Evolutionary conservation across 2,329 filamentous ascomycete genomes (phyloP), one percentile per base, ranked within the genome.

Genomic region (Aspergillus costaricaensis): DNA sequence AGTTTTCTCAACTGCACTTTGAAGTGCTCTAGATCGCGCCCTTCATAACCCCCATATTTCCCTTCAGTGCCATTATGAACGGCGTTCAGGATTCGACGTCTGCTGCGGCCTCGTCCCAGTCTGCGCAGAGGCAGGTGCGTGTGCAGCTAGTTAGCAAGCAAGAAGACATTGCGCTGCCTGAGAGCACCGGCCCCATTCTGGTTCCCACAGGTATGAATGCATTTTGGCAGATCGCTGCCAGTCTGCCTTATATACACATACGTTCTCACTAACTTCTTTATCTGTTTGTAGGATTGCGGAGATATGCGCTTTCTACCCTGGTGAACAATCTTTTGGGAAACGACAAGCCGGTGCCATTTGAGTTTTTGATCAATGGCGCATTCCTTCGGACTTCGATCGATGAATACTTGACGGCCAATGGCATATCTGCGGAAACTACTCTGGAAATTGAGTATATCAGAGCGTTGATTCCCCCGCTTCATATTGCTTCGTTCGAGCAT

Each of bases 291-390:
- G 84, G 81, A 41, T 74, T 86, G 58, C 82, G 83, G 64, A 76
- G 85, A 73, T 85, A 85, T 72, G 82, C 83, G 57, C 82, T 89
- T 4, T 88, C 86, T 1, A 86, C 83, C 2, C 78, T 89, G 60
- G 85, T 88, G 57, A 89, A 89, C 72, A 83, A 83, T 63, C 79
- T 88, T 10, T 77, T 88, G 30, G 77, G 81, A 38, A 83, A 79
- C 60, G 80, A 83, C 56, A 83, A 83, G 68, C 76, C 79, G 15
- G 72, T 82, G 39, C 81, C 80, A 14, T 77, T 99, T 78, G 95
- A 99, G 78, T 98, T 99, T 80, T 85, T 99, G 68, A 89, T 96
- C 79, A 95, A 97, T 77, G 95, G 95, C 76, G 88, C 90, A 71
- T 97, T 96, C 77, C 85, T 99, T 55, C 89, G 91, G 63, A 91